A percentile compares a stretch with the other conserved stretches of the same genome.
These are phyloP conservation scores for Xylaria longipes DNA, from an alignment of 495 filamentous ascomycete species.

Conservation along the genomic window DNA sequence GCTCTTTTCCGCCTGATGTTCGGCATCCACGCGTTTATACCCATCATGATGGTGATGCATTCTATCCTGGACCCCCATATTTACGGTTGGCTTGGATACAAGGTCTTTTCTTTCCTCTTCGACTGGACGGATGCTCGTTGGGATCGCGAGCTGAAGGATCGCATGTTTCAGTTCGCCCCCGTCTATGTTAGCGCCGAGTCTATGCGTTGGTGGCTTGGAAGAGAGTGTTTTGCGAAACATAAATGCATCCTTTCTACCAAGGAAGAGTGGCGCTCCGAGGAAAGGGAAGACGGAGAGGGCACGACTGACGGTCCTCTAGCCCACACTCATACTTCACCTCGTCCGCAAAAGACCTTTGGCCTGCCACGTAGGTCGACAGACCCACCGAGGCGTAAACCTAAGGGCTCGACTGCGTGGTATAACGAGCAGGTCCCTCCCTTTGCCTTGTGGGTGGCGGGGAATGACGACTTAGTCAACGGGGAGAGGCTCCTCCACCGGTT, in stretches of 20 bases:
- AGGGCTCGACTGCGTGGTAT: constrained; percentile 75
- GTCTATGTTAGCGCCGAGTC: constrained; percentile 89
- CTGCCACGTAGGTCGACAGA: constrained; percentile 19
- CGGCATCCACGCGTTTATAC: constrained; percentile 94
- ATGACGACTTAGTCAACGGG: constrained; percentile 86
- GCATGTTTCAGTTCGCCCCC: constrained; percentile 91
- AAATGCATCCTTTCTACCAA: constrained; percentile 86
- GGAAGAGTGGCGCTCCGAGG: constrained; percentile 69
- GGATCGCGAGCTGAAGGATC: constrained; percentile 79
- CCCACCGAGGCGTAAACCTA: constrained; percentile 38
- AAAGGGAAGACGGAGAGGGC: constrained; percentile 69
- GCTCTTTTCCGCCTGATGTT: constrained; percentile 81
- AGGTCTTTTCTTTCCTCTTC: constrained; percentile 89
- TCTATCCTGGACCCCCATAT: constrained; percentile 63
- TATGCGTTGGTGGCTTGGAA: constrained; percentile 96
- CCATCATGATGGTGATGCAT: constrained; percentile 91
- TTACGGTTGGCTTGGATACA: constrained; percentile 88
- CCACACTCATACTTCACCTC: constrained; percentile 17
- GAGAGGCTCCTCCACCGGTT: constrained; percentile 74
- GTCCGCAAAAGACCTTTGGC: constrained; percentile 14
- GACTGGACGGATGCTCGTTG: constrained; percentile 86
- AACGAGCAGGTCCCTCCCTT: constrained; percentile 80
- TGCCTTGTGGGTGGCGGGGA: constrained; percentile 86
- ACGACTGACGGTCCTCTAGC: constrained; percentile 40
- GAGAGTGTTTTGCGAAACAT: constrained; percentile 89